Conservation (phyloP, 331 rosid genomes). For the Pyracantha coccinea region DNA sequence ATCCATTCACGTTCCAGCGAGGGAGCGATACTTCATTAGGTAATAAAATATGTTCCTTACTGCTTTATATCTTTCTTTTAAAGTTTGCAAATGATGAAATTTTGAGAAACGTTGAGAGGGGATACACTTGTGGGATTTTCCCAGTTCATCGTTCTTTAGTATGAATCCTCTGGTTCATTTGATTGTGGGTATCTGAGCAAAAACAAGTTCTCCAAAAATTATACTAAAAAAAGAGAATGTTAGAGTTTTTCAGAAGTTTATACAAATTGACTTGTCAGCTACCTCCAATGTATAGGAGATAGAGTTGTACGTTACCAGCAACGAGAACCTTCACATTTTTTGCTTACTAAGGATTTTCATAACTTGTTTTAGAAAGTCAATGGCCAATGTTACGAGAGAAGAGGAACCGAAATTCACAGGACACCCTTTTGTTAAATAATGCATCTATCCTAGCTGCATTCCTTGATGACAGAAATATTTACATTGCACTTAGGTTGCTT, state of each 20-base stretch:
- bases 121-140: not conserved
- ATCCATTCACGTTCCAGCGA: conserved; percentile 34
- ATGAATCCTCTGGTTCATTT: not conserved
- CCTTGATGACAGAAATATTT: not conserved
- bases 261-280: not conserved
- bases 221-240: not conserved
- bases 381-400: not conserved
- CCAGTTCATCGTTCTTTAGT: not conserved
- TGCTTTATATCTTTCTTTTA: not conserved
- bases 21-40: conserved; percentile 51
- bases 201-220: not conserved
- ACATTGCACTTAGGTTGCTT: not conserved
- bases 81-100: not conserved
- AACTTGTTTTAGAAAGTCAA: not conserved
- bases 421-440: not conserved
- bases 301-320: not conserved
- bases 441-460: not conserved
- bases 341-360: not conserved
- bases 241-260: not conserved
- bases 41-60: conserved; percentile 12
- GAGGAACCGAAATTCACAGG: not conserved
- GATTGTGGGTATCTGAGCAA: not conserved
- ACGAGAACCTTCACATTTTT: not conserved
- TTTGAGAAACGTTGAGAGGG: not conserved
- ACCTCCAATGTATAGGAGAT: not conserved